phyloP scores from a whole-genome alignment of 1,284 basidiomycete genomes.

The Microbotryum silenes-acaulis region DNA sequence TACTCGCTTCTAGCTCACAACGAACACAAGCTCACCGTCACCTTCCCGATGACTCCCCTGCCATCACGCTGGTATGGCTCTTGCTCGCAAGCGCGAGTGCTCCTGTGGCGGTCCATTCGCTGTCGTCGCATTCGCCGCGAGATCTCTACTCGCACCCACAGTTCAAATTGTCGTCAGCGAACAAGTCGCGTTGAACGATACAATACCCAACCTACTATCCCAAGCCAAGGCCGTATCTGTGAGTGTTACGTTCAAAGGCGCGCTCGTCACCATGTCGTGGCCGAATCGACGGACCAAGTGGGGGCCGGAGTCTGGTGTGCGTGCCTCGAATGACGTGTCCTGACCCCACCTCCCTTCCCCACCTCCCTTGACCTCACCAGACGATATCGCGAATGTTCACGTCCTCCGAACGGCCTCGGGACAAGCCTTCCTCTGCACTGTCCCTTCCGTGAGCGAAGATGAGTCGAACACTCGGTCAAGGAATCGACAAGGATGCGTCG shows the following conservation, averaged over 20 bases:
- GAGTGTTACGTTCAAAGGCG: not conserved
- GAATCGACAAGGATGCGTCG: constrained; percentile 10
- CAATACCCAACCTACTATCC: constrained; percentile 10
- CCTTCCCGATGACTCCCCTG: too few species aligned
- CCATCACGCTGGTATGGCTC: too few species aligned
- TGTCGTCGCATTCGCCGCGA: too few species aligned
- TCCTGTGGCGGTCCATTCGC: too few species aligned
- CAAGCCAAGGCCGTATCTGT: not conserved
- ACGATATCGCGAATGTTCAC: constrained; percentile 6
- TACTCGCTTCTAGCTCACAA: too few species aligned
- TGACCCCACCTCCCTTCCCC: not conserved
- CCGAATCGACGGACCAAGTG: not conserved
- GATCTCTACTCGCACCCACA: too few species aligned
- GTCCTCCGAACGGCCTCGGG: constrained; percentile 24
- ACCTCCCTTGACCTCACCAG: not conserved
- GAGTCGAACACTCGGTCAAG: not conserved
- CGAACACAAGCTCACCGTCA: too few species aligned
- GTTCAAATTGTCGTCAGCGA: too few species aligned
- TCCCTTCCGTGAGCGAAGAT: constrained; percentile 17
- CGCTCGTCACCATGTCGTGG: not conserved
- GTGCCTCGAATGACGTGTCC: not conserved
- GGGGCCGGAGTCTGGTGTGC: not conserved
- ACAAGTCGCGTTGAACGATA: constrained; percentile 28
- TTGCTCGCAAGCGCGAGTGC: too few species aligned
- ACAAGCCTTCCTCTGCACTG: constrained; percentile 34